Evolutionary conservation across 2,329 filamentous ascomycete genomes (phyloP).

Genomic region (Chalara sp.): DNA sequence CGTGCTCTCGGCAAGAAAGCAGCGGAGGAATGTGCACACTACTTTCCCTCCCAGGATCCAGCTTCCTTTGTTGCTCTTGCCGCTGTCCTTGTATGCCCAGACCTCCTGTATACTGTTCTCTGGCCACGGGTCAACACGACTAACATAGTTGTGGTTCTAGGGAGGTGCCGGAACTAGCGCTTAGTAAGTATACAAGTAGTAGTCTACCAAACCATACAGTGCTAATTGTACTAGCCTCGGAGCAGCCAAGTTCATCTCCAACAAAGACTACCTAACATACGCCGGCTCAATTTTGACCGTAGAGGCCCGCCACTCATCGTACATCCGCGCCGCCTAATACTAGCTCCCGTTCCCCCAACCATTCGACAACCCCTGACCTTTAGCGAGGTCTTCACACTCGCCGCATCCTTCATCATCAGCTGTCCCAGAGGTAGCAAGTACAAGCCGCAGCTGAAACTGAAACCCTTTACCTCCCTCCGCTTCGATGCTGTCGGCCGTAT

Average conservation of each 20-base stretch:
- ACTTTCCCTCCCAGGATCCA: conserved; percentile 41
- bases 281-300: conserved; percentile 57
- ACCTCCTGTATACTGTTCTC: too few species aligned
- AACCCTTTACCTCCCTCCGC: background rate
- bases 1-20: conserved; percentile 39
- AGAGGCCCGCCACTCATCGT: conserved; percentile 57
- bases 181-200: background rate
- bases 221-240: conserved; percentile 47
- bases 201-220: background rate
- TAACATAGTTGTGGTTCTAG: too few species aligned
- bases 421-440: conserved; percentile 46
- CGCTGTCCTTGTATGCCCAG: conserved; percentile 32
- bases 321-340: conserved; percentile 43
- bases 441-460: background rate
- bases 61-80: conserved; percentile 43
- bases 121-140: too few species aligned
- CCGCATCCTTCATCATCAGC: conserved; percentile 49
- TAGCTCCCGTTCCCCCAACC: conserved; percentile 48
- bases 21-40: conserved; percentile 47
- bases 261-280: conserved; percentile 49
- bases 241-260: conserved; percentile 49
- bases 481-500: too few species aligned
- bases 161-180: conserved; percentile 46
- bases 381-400: conserved; percentile 56
- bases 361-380: conserved; percentile 50